Evolutionary conservation across 176 grass and related monocot genomes (phyloP).

Genomic region (Carex scoparia): DNA sequence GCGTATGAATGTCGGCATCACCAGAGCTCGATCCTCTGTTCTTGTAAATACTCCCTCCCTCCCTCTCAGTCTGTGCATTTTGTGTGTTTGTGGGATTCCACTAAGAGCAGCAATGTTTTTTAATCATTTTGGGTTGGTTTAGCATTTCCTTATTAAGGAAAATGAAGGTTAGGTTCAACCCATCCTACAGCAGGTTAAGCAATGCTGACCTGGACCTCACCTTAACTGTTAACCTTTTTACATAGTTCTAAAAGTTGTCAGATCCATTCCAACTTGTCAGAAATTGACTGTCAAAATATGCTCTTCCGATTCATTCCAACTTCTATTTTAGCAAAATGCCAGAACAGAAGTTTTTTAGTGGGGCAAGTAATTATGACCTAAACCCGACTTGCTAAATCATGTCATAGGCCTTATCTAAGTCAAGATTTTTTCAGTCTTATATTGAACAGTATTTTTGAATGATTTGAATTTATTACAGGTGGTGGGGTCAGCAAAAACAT

Average conservation of each 20-base stretch:
- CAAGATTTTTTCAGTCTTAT: not conserved
- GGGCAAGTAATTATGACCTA: not conserved
- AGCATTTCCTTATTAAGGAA: not conserved
- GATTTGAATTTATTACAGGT: conserved; percentile 34
- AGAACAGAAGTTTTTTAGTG: not conserved
- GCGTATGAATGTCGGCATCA: conserved; percentile 97
- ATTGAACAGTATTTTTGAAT: conserved; percentile 28
- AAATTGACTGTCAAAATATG: not conserved
- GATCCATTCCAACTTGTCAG: not conserved
- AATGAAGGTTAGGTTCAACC: not conserved
- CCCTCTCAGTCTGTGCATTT: not conserved
- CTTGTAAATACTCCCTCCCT: conserved; percentile 42
- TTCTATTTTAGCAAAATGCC: not conserved
- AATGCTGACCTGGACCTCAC: not conserved
- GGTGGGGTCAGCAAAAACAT: conserved; percentile 75
- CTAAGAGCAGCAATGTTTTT: not conserved
- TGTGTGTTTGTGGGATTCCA: not conserved
- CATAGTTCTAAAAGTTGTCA: not conserved
- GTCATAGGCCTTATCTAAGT: not conserved
- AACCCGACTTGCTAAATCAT: not conserved
- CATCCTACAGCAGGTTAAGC: not conserved
- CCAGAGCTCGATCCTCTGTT: conserved; percentile 82
- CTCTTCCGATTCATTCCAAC: not conserved
- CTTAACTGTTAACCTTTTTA: conserved; percentile 5
- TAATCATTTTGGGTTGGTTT: not conserved